A percentile compares a stretch with the other conserved stretches of the same genome.
Evolutionary conservation across 352 stramenopile species (phyloP).

Genomic region (Elongisporangium undulatum): DNA sequence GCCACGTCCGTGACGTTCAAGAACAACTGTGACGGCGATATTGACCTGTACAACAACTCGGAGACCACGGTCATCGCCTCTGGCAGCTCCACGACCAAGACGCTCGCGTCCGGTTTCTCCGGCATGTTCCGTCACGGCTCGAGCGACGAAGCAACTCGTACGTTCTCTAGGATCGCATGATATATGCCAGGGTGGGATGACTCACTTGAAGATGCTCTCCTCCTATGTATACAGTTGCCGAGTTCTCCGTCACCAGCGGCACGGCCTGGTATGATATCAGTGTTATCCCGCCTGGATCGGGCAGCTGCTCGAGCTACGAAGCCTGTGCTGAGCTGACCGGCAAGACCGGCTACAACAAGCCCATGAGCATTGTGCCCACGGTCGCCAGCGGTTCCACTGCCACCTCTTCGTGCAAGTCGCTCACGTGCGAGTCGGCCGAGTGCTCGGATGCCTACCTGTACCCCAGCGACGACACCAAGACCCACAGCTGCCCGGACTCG

Average conservation of each 20-base stretch:
- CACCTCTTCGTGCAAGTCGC: slow-evolving; percentile 14
- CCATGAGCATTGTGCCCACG: slow-evolving; percentile 33
- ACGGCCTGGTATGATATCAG: slow-evolving; percentile 60
- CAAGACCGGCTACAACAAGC: slow-evolving; percentile 51
- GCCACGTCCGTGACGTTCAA: slow-evolving; percentile 37
- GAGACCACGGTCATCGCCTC: slow-evolving; percentile 29
- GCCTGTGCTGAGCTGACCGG: slow-evolving; percentile 39
- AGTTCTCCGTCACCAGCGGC: slow-evolving; percentile 33
- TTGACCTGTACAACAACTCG: slow-evolving; percentile 58
- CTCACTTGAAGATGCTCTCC: neutral
- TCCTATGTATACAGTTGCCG: slow-evolving; percentile 22
- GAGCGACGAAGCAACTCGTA: slow-evolving; percentile 33
- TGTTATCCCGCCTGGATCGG: slow-evolving; percentile 43
- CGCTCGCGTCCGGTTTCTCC: slow-evolving; percentile 31
- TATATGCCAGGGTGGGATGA: neutral
- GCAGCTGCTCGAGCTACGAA: slow-evolving; percentile 33
- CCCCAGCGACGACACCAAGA: slow-evolving; percentile 45
- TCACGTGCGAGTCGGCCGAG: slow-evolving; percentile 24
- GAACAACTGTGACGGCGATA: slow-evolving; percentile 42
- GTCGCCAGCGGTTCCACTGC: slow-evolving; percentile 10
- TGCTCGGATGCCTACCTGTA: slow-evolving; percentile 46
- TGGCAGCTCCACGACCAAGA: slow-evolving; percentile 26
- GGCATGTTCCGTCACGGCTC: slow-evolving; percentile 62
- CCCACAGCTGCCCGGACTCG: slow-evolving; percentile 31
- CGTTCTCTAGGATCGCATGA: slow-evolving; percentile 6